phyloP scores from a whole-genome alignment of 1,139 yeast species.

The Debaryomyces subglobosus region DNA sequence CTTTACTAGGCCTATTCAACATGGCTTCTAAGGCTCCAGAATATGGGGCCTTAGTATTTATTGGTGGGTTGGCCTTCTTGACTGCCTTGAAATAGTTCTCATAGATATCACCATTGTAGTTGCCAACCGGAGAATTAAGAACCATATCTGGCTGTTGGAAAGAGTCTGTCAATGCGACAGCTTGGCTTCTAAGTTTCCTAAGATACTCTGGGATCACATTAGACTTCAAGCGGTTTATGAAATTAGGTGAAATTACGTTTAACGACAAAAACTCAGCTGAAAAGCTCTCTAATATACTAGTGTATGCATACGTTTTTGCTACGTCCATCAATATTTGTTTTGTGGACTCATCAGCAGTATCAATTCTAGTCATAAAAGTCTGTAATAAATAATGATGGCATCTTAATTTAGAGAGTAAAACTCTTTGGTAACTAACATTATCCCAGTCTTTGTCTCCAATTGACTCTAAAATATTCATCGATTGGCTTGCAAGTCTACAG shows the following conservation, averaged over 20 bases:
- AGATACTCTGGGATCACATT: constrained; percentile 36
- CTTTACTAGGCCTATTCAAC: constrained; percentile 43
- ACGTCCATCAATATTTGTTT: constrained; percentile 32
- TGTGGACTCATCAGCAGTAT: constrained; percentile 22
- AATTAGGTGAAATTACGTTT: constrained; percentile 48
- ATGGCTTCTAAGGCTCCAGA: constrained; percentile 34
- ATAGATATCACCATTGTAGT: constrained; percentile 49
- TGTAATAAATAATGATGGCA: constrained; percentile 59
- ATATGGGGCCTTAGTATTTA: constrained; percentile 44
- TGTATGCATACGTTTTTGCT: constrained; percentile 60
- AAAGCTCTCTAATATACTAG: constrained; percentile 71
- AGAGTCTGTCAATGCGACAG: constrained; percentile 49
- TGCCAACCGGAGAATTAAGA: constrained; percentile 47
- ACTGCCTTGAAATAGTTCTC: constrained; percentile 48
- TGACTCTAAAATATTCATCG: constrained; percentile 44
- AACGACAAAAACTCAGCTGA: constrained; percentile 76
- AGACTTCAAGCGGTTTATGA: constrained; percentile 49
- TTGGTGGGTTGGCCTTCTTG: constrained; percentile 41
- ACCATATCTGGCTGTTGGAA: constrained; percentile 50
- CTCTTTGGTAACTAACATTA: constrained; percentile 56
- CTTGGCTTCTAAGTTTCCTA: constrained; percentile 45
- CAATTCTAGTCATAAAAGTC: constrained; percentile 41
- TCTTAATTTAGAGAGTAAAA: constrained; percentile 59
- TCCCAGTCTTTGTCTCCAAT: constrained; percentile 52
- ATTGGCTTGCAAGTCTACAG: constrained; percentile 49